These are phyloP conservation scores for Ceratocystis eucalypticola DNA, from an alignment of 2,329 filamentous ascomycete species.

Conservation along the genomic window DNA sequence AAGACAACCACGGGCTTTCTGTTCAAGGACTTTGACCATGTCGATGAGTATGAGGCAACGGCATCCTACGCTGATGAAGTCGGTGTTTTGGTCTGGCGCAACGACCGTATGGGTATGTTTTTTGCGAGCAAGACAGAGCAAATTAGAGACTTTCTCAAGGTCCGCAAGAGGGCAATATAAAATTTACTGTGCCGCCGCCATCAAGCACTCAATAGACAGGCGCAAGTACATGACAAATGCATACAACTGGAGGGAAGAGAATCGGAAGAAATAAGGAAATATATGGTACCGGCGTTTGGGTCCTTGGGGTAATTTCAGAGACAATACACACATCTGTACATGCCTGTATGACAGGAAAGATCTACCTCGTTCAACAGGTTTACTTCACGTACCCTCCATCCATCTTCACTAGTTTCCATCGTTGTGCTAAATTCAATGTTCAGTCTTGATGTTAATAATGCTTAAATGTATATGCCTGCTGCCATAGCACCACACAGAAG, in stretches of 20 bases:
- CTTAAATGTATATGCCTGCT: neutral
- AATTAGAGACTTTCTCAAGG: conserved; percentile 65
- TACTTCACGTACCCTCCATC: neutral
- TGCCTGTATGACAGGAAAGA: neutral
- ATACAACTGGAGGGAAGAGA: neutral
- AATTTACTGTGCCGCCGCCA: neutral
- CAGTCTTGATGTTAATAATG: neutral
- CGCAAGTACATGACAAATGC: neutral
- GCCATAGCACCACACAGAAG: neutral
- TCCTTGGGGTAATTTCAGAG: neutral
- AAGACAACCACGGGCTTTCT: conserved; percentile 70
- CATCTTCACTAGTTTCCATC: neutral
- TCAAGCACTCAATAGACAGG: neutral
- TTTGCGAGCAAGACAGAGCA: conserved; percentile 89
- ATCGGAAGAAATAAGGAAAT: neutral
- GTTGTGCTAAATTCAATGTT: neutral
- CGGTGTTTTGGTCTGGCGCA: conserved; percentile 80
- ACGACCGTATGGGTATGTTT: conserved; percentile 66
- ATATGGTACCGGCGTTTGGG: conserved; percentile 2
- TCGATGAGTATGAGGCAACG: conserved; percentile 56
- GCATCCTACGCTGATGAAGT: conserved; percentile 75
- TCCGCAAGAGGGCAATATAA: conserved; percentile 40
- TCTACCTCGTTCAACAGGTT: neutral
- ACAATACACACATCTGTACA: neutral
- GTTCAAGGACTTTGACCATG: conserved; percentile 72